Conservation (phyloP, 2,329 filamentous ascomycete species). For the Talaromyces sp. region DNA sequence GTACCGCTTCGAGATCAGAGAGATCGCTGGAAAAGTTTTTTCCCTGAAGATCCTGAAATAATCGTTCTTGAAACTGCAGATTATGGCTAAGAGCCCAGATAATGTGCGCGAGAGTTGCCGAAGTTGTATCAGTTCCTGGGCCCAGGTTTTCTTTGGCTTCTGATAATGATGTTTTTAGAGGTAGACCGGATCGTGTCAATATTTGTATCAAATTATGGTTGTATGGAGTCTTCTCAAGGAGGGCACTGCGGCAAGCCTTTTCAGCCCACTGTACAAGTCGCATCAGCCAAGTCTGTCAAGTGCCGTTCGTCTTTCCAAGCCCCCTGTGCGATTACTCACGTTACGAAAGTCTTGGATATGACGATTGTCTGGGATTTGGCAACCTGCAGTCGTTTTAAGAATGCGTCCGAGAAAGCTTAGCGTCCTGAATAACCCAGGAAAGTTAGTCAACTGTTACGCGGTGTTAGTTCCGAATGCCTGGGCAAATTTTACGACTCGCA, state of each 20-base stretch:
- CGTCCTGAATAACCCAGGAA: background rate
- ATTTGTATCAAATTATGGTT: background rate
- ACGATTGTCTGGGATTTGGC: background rate
- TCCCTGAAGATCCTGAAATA: background rate
- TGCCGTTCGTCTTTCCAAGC: too few relatives aligned
- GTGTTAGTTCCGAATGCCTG: too few relatives aligned
- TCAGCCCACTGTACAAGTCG: background rate
- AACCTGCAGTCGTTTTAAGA: background rate
- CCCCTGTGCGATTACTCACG: background rate
- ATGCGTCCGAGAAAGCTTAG: background rate
- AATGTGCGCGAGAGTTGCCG: conserved; percentile 7
- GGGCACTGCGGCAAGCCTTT: background rate
- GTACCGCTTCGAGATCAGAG: conserved; percentile 3
- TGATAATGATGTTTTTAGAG: background rate
- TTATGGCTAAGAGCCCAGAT: conserved; percentile 2
- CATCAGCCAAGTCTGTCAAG: background rate
- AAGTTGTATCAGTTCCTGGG: conserved; percentile 8
- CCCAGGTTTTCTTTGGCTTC: conserved; percentile 10
- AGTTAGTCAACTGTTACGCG: background rate
- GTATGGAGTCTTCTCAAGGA: background rate
- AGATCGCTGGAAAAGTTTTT: background rate
- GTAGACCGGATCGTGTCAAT: conserved; percentile 3
- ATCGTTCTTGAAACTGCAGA: background rate
- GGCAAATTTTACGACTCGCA: too few relatives aligned
- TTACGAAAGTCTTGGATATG: background rate